phyloP scores from a whole-genome alignment of 768 basidiomycete genomes.

The Russula sp. region DNA sequence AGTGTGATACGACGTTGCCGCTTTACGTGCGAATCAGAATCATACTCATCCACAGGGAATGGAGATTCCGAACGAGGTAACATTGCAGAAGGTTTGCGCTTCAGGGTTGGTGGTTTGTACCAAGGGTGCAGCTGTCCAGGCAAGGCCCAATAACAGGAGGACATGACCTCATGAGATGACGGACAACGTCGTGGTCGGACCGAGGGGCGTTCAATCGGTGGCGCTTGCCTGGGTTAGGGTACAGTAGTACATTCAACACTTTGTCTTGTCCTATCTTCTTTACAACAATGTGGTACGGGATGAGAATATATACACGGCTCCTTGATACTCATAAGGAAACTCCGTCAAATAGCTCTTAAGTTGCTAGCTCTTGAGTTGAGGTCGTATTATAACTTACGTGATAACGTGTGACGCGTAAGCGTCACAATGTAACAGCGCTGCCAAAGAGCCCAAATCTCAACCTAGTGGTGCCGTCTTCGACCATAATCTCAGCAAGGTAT shows the following conservation, averaged over 20 bases:
- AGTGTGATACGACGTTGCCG: conserved; percentile 16
- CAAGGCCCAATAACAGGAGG: conserved; percentile 38
- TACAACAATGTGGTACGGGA: no score
- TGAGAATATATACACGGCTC: no score
- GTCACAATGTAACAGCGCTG: conserved; percentile 11
- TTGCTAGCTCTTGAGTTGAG: no score
- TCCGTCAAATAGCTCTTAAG: no score
- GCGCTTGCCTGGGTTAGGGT: no score
- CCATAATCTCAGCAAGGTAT: conserved; percentile 23
- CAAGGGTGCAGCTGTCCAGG: conserved; percentile 44
- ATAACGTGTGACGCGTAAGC: conserved; percentile 12
- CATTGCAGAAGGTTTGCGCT: conserved; percentile 39
- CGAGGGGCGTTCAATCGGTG: no score
- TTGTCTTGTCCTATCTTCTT: no score
- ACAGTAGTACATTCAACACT: no score
- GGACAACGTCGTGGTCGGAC: not conserved
- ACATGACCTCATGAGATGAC: conserved; percentile 31
- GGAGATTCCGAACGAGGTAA: conserved; percentile 8
- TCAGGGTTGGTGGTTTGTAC: conserved; percentile 42
- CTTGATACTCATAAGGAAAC: no score
- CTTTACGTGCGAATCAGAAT: conserved; percentile 12
- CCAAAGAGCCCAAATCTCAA: not conserved
- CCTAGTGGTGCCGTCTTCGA: not conserved
- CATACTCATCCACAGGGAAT: conserved; percentile 17
- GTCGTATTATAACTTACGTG: no score